These are phyloP conservation scores for Quercus lobata DNA, from an alignment of 331 rosid species.

Conservation along the genomic window DNA sequence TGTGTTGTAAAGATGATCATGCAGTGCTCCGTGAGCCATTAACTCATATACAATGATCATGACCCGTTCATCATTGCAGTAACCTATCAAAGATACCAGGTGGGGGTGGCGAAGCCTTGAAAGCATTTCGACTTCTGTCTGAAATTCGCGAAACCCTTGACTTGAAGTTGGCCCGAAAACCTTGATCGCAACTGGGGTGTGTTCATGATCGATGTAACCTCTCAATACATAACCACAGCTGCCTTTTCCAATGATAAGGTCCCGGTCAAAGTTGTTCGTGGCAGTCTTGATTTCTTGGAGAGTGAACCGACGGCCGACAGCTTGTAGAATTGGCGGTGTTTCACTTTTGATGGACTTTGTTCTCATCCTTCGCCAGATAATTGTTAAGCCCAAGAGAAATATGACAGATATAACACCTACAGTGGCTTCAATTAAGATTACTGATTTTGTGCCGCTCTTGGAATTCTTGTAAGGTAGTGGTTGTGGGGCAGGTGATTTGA, in stretches of 20 bases:
- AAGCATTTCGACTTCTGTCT: background rate
- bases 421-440: background rate
- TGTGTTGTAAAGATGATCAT: constrained; percentile 21
- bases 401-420: background rate
- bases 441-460: background rate
- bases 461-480: background rate
- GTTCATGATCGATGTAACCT: background rate
- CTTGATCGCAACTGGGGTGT: background rate
- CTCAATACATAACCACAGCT: background rate
- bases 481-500: background rate
- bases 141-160: background rate
- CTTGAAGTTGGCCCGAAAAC: background rate
- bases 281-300: background rate
- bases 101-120: background rate
- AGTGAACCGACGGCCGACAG: background rate
- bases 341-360: background rate
- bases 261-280: background rate
- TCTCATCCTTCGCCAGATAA: background rate
- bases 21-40: constrained; percentile 38
- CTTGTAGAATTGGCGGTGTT: background rate
- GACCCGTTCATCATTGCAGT: constrained; percentile 30
- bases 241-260: background rate
- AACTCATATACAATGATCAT: constrained; percentile 52
- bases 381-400: background rate
- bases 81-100: constrained; percentile 36